Percentiles rank a stretch among this genome's conserved stretches.
phyloP scores from a whole-genome alignment of 345 rosid species.

The Rubroshorea leprosula region DNA sequence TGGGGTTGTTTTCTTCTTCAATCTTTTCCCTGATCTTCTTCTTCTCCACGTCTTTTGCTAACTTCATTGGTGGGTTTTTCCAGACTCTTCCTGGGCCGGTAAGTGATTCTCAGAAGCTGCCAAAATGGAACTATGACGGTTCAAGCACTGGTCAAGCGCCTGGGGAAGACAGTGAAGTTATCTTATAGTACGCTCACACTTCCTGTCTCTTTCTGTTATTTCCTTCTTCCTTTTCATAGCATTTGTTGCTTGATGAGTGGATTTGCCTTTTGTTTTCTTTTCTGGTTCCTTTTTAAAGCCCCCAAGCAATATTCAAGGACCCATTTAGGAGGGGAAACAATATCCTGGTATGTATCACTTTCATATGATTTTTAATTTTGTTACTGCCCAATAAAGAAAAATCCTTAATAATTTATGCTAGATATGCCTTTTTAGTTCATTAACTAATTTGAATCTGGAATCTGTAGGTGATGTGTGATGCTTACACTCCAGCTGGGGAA shows the following conservation, averaged over 20 bases:
- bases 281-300: slow-evolving; percentile 29
- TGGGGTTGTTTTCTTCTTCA: not conserved
- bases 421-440: not conserved
- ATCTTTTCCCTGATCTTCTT: not conserved
- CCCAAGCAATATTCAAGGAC: slow-evolving; percentile 86
- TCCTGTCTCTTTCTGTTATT: slow-evolving; percentile 8
- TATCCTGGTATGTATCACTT: slow-evolving; percentile 54
- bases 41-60: not conserved
- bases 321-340: slow-evolving; percentile 87
- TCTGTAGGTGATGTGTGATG: slow-evolving; percentile 77
- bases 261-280: not conserved
- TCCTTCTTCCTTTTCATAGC: not conserved
- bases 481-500: slow-evolving; percentile 85
- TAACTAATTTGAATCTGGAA: not conserved
- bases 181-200: slow-evolving; percentile 80
- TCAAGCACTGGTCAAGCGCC: slow-evolving; percentile 90
- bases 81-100: slow-evolving; percentile 68
- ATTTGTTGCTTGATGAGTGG: not conserved
- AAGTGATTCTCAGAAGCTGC: slow-evolving; percentile 53
- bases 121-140: slow-evolving; percentile 84
- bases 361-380: not conserved
- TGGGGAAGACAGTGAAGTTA: slow-evolving; percentile 92
- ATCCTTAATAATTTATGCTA: not conserved
- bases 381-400: not conserved
- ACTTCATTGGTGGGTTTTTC: not conserved